Evolutionary conservation across 2,329 filamentous ascomycete species (phyloP), one percentile per base, ranked within the genome.

Genomic region (Berkeleyomyces rouxiae): DNA sequence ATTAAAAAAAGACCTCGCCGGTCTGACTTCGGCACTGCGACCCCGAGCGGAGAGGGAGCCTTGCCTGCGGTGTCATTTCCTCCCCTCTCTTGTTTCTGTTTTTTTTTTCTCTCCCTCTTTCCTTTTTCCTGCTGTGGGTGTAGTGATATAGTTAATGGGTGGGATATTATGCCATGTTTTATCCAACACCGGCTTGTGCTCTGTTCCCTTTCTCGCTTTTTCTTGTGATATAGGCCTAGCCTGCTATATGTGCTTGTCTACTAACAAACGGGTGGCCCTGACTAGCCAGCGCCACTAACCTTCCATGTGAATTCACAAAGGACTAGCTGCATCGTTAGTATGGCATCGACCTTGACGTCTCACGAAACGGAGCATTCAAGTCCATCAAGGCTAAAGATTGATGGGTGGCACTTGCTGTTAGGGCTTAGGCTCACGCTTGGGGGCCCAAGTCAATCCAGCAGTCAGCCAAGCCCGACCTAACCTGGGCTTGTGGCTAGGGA

Each of bases 11-110:
- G 36, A 53, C 0, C 33, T 37, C 33, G 23, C 49, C 49, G 49
- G 49, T 53, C 49, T 53, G 49, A 53, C 49, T 53, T 53, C 49
- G 49, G 55, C 55, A 58, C 31, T 58, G 55, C 37, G 55, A 58
- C 55, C 39, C 42, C 39, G 7, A 40, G 36, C 55, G 36, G 55
- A 58, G 55, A 43, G 55, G 37, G 37, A 42, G 37, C 55, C 40
- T 44, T 5, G 31, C 10, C 55, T 43, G 16, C 39, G 10, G 49
- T 53, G 11, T 53, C 23, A 36, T 53, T 53, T 33, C 49, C 9
- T 43, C 43, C 43, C 2, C 36, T 43, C 43, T 58, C 31, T 11
- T 13, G 11, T 58, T 11, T 58, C 37, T 43, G 55, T 10, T 43
- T 58, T 58, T 2, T 31, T 43, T 58, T 58, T 58, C 13, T 58